Evolutionary conservation across 2,329 filamentous ascomycete genomes (phyloP).

Genomic region (Sporothrix schenckii): DNA sequence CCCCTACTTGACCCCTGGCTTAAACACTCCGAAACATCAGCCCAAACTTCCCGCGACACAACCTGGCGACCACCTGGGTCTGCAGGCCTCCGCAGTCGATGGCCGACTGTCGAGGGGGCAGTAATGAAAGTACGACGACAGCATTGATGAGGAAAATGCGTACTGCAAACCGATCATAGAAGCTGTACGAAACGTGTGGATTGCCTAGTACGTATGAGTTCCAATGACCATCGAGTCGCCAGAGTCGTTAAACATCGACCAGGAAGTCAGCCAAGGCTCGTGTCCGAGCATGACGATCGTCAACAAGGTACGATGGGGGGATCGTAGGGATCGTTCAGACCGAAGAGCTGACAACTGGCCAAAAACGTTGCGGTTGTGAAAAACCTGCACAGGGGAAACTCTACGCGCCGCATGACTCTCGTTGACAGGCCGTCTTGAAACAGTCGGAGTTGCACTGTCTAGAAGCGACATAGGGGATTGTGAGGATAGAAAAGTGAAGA

Average conservation of each 20-base stretch:
- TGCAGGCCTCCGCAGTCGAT: not conserved
- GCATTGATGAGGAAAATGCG: not conserved
- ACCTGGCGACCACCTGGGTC: constrained; percentile 11
- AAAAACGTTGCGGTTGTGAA: not conserved
- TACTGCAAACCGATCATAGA: not conserved
- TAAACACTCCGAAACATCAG: constrained; percentile 21
- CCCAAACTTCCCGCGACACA: constrained; percentile 24
- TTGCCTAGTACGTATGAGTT: not conserved
- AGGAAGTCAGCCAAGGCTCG: not conserved
- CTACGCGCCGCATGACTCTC: constrained; percentile 27
- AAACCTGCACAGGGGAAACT: constrained; percentile 17
- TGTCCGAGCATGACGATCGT: not conserved
- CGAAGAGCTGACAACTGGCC: not conserved
- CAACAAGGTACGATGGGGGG: constrained; percentile 6
- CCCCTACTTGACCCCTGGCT: not conserved
- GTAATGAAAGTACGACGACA: not conserved
- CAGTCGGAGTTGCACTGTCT: not conserved
- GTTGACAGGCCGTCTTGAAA: constrained; percentile 17
- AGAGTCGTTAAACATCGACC: not conserved
- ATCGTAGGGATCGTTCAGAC: not conserved
- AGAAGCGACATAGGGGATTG: not conserved
- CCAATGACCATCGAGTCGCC: not conserved
- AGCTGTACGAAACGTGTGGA: not conserved
- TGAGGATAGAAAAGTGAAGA: not conserved
- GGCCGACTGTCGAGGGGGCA: not conserved